These are phyloP conservation scores for Lanmaoa rubissima DNA, from an alignment of 768 basidiomycete genomes.

Conservation along the genomic window DNA sequence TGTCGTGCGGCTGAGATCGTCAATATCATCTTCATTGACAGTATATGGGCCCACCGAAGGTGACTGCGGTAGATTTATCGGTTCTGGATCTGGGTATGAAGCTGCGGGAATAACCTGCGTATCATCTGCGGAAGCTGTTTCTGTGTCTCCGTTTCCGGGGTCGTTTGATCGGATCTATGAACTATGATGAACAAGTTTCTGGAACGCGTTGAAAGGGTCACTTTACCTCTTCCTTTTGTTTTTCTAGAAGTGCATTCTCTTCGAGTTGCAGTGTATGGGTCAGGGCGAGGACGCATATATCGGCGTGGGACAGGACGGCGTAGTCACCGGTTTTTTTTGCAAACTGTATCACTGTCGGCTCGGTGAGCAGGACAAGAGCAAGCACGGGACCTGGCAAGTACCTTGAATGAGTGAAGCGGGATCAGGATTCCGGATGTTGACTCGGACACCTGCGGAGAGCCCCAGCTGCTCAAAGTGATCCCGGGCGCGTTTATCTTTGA, in stretches of 20 bases:
- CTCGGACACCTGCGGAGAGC: slow-evolving; percentile 69
- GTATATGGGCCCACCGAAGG: not conserved
- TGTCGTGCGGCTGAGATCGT: slow-evolving; percentile 13
- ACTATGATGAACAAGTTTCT: not conserved
- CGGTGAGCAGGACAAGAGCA: slow-evolving; percentile 13
- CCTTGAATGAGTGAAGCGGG: slow-evolving; percentile 64
- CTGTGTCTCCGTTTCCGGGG: not conserved
- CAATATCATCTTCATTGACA: not conserved
- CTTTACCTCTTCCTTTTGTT: slow-evolving; percentile 31
- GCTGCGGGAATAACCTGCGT: not conserved
- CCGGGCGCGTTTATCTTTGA: slow-evolving; percentile 84
- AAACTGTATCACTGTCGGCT: slow-evolving; percentile 71
- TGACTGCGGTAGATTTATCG: slow-evolving; percentile 1
- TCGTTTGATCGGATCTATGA: slow-evolving; percentile 9
- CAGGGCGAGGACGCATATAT: slow-evolving; percentile 88
- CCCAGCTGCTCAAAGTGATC: slow-evolving; percentile 83
- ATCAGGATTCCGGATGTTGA: slow-evolving; percentile 70
- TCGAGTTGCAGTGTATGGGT: slow-evolving; percentile 74
- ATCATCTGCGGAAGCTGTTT: slow-evolving; percentile 1
- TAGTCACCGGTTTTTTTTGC: slow-evolving; percentile 98
- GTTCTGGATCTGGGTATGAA: not conserved
- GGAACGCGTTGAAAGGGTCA: slow-evolving; percentile 4
- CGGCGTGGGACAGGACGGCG: slow-evolving; percentile 84
- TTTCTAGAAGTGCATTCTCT: slow-evolving; percentile 33
- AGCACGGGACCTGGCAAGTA: slow-evolving; percentile 28